phyloP scores from a whole-genome alignment of 441 rosid genomes.

The Manihot esculenta region DNA sequence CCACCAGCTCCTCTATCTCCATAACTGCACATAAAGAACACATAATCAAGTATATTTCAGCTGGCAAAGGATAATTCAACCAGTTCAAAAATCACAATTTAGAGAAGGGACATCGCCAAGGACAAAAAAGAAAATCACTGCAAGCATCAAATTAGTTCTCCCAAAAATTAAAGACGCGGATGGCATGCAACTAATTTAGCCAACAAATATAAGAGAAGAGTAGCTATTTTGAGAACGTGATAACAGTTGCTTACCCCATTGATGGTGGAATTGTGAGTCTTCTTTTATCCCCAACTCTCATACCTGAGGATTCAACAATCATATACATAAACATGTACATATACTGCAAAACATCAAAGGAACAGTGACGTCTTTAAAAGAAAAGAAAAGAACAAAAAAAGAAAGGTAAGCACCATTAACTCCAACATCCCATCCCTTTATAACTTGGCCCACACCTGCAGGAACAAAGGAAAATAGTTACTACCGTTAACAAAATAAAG shows the following conservation, averaged over 20 bases:
- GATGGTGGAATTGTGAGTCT: slow-evolving; percentile 88
- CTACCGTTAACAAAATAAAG: slow-evolving; percentile 1
- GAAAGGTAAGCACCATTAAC: slow-evolving; percentile 56
- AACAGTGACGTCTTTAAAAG: neutral
- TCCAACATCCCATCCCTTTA: slow-evolving; percentile 98
- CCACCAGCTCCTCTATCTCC: slow-evolving; percentile 65
- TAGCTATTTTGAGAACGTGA: neutral
- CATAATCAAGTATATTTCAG: neutral
- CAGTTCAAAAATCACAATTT: neutral
- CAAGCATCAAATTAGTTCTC: no score
- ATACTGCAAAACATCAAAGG: neutral
- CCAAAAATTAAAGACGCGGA: neutral
- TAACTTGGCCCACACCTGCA: slow-evolving; percentile 85
- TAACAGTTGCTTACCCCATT: slow-evolving; percentile 69
- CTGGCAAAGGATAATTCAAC: no score
- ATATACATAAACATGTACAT: neutral
- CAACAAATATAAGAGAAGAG: neutral
- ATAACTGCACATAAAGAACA: slow-evolving; percentile 49
- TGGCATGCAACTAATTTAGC: neutral
- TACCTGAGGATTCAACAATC: slow-evolving; percentile 48
- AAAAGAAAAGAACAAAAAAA: neutral
- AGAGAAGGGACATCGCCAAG: neutral
- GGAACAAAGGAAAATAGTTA: slow-evolving; percentile 20
- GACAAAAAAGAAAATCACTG: neutral
- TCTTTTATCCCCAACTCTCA: slow-evolving; percentile 95